Evolutionary conservation across 495 filamentous ascomycete species (phyloP).

Genomic region (Pyrenula massariospora): DNA sequence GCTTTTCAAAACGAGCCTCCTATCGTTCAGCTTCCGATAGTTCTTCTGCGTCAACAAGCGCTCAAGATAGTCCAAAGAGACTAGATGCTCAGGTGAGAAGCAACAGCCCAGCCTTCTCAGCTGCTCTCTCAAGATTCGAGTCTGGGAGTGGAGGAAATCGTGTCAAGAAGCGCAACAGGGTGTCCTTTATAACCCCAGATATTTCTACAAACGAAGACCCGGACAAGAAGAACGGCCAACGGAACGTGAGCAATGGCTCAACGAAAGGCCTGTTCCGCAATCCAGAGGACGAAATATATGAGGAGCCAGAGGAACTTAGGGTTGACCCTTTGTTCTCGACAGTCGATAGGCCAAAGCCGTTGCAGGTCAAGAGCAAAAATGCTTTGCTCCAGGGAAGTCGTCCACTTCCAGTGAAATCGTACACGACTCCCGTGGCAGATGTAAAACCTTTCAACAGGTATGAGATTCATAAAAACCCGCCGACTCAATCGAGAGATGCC

Average conservation of each 20-base stretch:
- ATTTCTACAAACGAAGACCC: conserved; percentile 9
- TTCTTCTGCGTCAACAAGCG: not conserved
- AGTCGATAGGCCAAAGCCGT: conserved; percentile 36
- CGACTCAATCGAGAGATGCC: conserved; percentile 62
- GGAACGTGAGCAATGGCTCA: conserved; percentile 26
- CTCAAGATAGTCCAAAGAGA: conserved; percentile 19
- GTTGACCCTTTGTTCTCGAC: conserved; percentile 22
- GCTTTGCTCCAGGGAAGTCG: conserved; percentile 40
- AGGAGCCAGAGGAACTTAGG: conserved; percentile 52
- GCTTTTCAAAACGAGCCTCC: conserved; percentile 8
- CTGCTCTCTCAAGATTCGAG: not conserved
- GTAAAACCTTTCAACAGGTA: conserved; percentile 43
- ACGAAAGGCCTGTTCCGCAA: conserved; percentile 35
- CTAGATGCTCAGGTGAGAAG: not conserved
- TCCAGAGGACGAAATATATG: conserved; percentile 76
- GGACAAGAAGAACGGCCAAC: conserved; percentile 11
- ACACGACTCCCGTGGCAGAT: conserved; percentile 30
- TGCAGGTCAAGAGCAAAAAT: conserved; percentile 41
- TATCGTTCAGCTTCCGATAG: conserved; percentile 2
- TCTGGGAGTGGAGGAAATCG: not conserved
- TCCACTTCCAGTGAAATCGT: conserved; percentile 27
- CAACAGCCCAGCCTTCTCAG: not conserved
- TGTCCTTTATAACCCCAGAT: not conserved
- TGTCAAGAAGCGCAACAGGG: not conserved
- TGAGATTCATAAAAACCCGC: conserved; percentile 70